phyloP scores from a whole-genome alignment of 164 flowering plant species.

The Berberis thunbergii region DNA sequence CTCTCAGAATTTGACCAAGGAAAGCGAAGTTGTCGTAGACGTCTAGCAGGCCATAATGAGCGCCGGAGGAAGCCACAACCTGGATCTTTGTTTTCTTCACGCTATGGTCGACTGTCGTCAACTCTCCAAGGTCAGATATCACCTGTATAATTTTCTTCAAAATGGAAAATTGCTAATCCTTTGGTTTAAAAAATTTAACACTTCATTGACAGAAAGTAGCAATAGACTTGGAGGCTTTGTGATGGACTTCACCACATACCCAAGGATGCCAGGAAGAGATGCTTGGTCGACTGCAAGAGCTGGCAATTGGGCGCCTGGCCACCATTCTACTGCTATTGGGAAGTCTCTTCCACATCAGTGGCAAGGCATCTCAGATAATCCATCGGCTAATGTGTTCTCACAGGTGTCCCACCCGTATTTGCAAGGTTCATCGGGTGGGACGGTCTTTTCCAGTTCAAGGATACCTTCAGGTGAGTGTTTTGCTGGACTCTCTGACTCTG shows the following conservation, averaged over 20 bases:
- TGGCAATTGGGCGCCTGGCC: slow-evolving; percentile 27
- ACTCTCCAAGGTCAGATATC: slow-evolving; percentile 50
- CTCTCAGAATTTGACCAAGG: slow-evolving; percentile 93
- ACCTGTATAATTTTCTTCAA: neutral
- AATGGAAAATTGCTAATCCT: no score
- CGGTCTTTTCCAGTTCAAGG: slow-evolving; percentile 29
- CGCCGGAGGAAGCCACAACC: slow-evolving; percentile 92
- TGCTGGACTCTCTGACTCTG: slow-evolving; percentile 54
- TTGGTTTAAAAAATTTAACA: neutral
- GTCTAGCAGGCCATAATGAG: slow-evolving; percentile 95
- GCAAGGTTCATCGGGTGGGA: slow-evolving; percentile 38
- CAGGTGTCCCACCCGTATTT: slow-evolving; percentile 18
- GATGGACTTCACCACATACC: slow-evolving; percentile 57
- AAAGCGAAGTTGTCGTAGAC: slow-evolving; percentile 91
- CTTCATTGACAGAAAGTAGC: slow-evolving; percentile 37
- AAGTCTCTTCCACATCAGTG: slow-evolving; percentile 32
- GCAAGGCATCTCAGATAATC: slow-evolving; percentile 36
- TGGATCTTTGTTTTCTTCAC: slow-evolving; percentile 49
- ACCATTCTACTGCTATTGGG: slow-evolving; percentile 22
- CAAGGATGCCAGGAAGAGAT: slow-evolving; percentile 32
- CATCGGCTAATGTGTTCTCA: slow-evolving; percentile 26
- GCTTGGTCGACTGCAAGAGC: slow-evolving; percentile 38
- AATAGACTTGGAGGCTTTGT: slow-evolving; percentile 53
- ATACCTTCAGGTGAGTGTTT: slow-evolving; percentile 46
- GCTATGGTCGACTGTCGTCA: slow-evolving; percentile 47